phyloP scores from a whole-genome alignment of 768 basidiomycete genomes.

The Suillus paluster region DNA sequence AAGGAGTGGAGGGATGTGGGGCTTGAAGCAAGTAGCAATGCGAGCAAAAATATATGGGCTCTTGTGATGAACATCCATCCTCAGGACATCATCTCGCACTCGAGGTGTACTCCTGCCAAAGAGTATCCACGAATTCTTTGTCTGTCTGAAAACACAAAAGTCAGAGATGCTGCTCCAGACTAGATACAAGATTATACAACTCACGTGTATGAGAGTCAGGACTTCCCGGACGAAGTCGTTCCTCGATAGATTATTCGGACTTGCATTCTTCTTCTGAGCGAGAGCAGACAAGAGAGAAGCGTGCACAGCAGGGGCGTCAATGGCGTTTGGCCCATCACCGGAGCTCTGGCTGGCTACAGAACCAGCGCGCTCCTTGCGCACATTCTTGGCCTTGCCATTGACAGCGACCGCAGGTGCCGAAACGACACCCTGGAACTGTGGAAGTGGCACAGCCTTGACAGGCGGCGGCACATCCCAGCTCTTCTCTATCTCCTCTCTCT shows the following conservation, averaged over 20 bases:
- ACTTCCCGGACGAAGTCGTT: conserved; percentile 65
- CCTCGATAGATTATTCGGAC: conserved; percentile 41
- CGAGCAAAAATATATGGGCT: conserved; percentile 8
- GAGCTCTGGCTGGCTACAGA: conserved; percentile 1
- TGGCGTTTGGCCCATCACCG: conserved; percentile 11
- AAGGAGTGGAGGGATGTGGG: not conserved
- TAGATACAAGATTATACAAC: conserved; percentile 25
- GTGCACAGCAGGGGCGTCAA: conserved; percentile 25
- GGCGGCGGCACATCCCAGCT: conserved; percentile 61
- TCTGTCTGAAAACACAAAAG: conserved; percentile 51
- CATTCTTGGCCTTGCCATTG: conserved; percentile 30
- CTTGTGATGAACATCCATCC: not conserved
- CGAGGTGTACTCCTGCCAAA: conserved; percentile 56
- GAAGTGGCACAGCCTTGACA: conserved; percentile 24
- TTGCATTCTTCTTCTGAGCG: conserved; percentile 20
- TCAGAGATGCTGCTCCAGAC: not conserved
- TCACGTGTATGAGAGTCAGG: conserved; percentile 63
- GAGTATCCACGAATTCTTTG: conserved; percentile 63
- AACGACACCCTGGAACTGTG: conserved; percentile 6
- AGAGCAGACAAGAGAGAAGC: conserved; percentile 31
- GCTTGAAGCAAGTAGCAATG: not conserved
- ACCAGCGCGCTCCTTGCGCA: conserved; percentile 12
- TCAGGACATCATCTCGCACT: not conserved
- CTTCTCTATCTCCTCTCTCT: conserved; percentile 56
- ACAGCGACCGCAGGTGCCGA: conserved; percentile 9